Evolutionary conservation across 176 grass and related monocot genomes (phyloP).

Genomic region (Aechmea fasciata): DNA sequence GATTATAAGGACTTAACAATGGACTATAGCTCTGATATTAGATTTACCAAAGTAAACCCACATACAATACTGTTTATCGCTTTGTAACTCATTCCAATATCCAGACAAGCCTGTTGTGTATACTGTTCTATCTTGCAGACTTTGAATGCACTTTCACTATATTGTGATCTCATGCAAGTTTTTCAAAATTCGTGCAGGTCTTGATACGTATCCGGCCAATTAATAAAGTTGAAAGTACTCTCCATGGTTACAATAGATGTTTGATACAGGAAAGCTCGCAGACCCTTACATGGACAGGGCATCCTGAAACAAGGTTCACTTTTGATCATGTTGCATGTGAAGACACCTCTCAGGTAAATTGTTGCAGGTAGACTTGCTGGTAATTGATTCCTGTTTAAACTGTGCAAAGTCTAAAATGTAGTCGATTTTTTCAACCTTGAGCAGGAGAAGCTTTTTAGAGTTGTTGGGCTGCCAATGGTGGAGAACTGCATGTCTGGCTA

Average conservation of each 20-base stretch:
- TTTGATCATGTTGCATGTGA: conserved; percentile 90
- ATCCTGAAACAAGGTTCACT: conserved; percentile 70
- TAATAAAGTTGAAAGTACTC: conserved; percentile 34
- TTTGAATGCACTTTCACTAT: not conserved
- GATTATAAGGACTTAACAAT: too few species aligned
- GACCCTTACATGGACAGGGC: conserved; percentile 63
- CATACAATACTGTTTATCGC: too few species aligned
- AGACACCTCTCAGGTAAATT: conserved; percentile 66
- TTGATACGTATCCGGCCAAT: conserved; percentile 67
- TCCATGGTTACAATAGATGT: conserved; percentile 48
- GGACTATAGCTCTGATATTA: too few species aligned
- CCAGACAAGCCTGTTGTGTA: too few species aligned
- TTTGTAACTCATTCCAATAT: too few species aligned
- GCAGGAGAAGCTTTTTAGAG: conserved; percentile 71
- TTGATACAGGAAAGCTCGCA: conserved; percentile 80
- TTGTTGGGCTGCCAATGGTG: conserved; percentile 80
- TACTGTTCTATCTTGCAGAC: too few species aligned
- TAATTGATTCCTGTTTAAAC: not conserved
- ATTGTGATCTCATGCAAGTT: not conserved
- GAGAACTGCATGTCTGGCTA: conserved; percentile 98
- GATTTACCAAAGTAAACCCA: too few species aligned
- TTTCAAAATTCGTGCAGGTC: conserved; percentile 30
- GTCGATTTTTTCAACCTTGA: not conserved
- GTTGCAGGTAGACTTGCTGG: not conserved
- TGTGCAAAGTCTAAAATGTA: not conserved